Percentiles rank a stretch among this genome's conserved stretches.
Evolutionary conservation across 306 rosid species (phyloP).

Genomic region (Lathyrus sativus): DNA sequence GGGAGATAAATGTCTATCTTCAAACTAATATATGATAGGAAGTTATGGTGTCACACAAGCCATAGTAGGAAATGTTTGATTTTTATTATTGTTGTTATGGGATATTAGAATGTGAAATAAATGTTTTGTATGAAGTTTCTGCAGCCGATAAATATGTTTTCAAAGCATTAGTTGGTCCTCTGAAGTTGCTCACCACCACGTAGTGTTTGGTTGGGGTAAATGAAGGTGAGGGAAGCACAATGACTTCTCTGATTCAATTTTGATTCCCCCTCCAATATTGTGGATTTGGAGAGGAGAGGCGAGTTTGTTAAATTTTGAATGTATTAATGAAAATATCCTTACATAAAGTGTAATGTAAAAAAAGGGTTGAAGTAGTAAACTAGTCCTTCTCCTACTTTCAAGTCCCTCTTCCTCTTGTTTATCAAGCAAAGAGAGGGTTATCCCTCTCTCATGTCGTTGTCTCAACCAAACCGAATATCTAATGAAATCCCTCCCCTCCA

Average conservation of each 20-base stretch:
- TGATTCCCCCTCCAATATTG: not conserved
- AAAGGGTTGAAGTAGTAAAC: not conserved
- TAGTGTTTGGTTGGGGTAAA: not conserved
- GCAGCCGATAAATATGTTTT: not conserved
- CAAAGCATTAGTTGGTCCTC: not conserved
- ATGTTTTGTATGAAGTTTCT: not conserved
- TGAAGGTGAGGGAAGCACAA: not conserved
- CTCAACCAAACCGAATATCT: not conserved
- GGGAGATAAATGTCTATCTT: not conserved
- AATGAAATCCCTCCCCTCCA: not conserved
- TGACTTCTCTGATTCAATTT: not conserved
- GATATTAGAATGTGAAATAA: constrained; percentile 1
- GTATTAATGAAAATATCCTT: not conserved
- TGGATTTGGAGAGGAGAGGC: not conserved
- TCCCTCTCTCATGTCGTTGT: not conserved
- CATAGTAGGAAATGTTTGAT: constrained; percentile 8
- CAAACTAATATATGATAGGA: not conserved
- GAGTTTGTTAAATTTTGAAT: not conserved
- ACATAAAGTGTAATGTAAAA: not conserved
- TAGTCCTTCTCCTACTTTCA: not conserved
- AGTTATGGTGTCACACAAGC: not conserved
- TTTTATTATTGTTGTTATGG: not conserved
- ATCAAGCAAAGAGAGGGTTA: not conserved
- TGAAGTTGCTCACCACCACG: not conserved
- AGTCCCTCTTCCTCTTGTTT: not conserved